phyloP scores from a whole-genome alignment of 169 alveolate species.

The Plasmodium reichenowi region DNA sequence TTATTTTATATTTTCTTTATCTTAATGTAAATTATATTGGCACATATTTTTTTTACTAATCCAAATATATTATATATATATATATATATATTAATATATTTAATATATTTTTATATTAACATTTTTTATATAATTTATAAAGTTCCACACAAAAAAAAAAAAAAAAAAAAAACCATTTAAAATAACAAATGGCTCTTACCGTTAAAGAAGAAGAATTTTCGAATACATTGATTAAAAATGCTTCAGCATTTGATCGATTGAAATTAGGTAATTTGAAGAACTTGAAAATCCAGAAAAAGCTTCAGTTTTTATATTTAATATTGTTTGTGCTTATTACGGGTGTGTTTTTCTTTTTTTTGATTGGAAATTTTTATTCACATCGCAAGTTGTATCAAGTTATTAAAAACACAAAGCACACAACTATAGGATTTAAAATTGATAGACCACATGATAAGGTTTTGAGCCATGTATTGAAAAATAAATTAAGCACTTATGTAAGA shows the following conservation, averaged over 20 bases:
- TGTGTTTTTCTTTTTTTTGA: slow-evolving; percentile 16
- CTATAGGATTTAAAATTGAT: slow-evolving; percentile 33
- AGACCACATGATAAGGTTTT: slow-evolving; percentile 50
- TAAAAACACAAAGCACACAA: slow-evolving; percentile 28
- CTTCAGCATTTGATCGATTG: slow-evolving; percentile 43
- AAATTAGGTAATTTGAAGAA: slow-evolving; percentile 27
- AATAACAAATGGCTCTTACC: slow-evolving; percentile 29
- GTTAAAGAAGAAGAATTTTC: slow-evolving; percentile 35
- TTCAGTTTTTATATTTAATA: slow-evolving; percentile 35
- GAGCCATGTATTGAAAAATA: slow-evolving; percentile 24
- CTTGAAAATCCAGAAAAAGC: slow-evolving; percentile 56
- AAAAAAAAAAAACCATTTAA: too few relatives aligned
- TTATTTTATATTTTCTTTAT: too few relatives aligned
- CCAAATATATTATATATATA: too few relatives aligned
- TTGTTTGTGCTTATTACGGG: slow-evolving; percentile 39
- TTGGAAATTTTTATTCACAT: slow-evolving; percentile 28
- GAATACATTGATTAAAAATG: slow-evolving; percentile 32
- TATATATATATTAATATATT: too few relatives aligned
- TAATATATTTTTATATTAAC: too few relatives aligned
- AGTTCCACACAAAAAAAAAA: too few relatives aligned
- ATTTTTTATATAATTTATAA: too few relatives aligned
- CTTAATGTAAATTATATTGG: too few relatives aligned
- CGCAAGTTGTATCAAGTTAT: slow-evolving; percentile 13
- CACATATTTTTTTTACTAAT: too few relatives aligned
- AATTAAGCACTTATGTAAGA: slow-evolving; percentile 20